phyloP scores from a whole-genome alignment of 1,284 basidiomycete species.

The Boletus semigastroideus region DNA sequence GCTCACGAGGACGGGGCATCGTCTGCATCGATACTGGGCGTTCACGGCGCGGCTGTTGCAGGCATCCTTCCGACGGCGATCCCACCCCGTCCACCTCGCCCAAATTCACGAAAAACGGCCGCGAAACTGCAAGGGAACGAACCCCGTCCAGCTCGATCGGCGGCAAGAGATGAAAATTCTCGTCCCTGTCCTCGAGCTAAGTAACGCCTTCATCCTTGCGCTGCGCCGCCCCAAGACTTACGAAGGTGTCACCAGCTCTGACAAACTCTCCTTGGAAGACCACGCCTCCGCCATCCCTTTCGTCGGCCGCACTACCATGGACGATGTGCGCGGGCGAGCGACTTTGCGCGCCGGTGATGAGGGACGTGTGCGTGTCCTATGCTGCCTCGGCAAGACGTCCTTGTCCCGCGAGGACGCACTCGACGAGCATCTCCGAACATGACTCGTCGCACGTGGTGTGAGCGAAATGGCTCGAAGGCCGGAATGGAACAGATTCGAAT shows the following conservation, averaged over 20 bases:
- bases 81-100: conserved; percentile 13
- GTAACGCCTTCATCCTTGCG: background rate
- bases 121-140: conserved; percentile 4
- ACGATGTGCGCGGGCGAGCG: conserved; percentile 11
- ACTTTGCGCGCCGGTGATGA: conserved; percentile 1
- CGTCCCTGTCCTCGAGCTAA: conserved; percentile 5
- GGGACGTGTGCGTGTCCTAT: background rate
- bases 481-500: conserved; percentile 31
- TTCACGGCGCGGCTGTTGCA: conserved; percentile 8
- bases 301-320: conserved; percentile 16
- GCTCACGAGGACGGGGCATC: conserved; percentile 10
- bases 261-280: conserved; percentile 1
- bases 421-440: conserved; percentile 12
- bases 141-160: conserved; percentile 13
- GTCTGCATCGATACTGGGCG: conserved; percentile 14
- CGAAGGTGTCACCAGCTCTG: conserved; percentile 7
- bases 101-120: conserved; percentile 16
- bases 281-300: conserved; percentile 8
- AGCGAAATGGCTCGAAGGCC: conserved; percentile 30
- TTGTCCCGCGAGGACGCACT: conserved; percentile 6
- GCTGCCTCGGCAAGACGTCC: conserved; percentile 1
- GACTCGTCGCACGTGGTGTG: conserved; percentile 3
- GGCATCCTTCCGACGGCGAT: conserved; percentile 13
- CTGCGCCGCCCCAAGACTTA: conserved; percentile 10
- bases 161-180: background rate